These are phyloP conservation scores for Marasmius tenuissimus DNA, from an alignment of 1,284 basidiomycete species.

Conservation along the genomic window DNA sequence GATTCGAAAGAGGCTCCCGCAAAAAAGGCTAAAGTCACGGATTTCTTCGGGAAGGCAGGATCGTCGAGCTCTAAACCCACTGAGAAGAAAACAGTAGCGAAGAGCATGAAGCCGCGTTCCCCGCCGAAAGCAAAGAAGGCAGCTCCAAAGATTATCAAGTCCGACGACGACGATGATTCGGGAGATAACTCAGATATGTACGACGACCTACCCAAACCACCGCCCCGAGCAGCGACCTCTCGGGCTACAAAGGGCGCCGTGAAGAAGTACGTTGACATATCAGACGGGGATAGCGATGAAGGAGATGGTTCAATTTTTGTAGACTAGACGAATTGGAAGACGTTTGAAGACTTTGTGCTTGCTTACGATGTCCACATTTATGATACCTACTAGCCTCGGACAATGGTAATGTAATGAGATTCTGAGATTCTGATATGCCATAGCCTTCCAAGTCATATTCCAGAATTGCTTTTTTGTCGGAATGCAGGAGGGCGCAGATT, in stretches of 20 bases:
- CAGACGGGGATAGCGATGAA: conserved; percentile 40
- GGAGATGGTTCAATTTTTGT: conserved; percentile 38
- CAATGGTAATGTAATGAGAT: too few species aligned
- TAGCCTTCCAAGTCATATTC: too few species aligned
- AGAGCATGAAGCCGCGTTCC: conserved; percentile 51
- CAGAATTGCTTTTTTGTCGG: too few species aligned
- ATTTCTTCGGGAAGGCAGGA: conserved; percentile 60
- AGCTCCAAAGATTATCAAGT: conserved; percentile 26
- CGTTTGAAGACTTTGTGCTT: too few species aligned
- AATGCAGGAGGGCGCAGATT: too few species aligned
- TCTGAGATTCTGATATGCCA: too few species aligned
- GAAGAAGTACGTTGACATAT: conserved; percentile 58
- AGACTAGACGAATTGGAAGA: conserved; percentile 13
- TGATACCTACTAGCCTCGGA: too few species aligned
- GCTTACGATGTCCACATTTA: too few species aligned
- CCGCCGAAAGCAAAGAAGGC: conserved; percentile 44
- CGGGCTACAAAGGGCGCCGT: conserved; percentile 37
- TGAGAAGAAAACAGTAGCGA: conserved; percentile 40
- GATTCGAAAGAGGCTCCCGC: conserved; percentile 22
- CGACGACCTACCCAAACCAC: conserved; percentile 29
- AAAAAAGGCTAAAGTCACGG: conserved; percentile 57
- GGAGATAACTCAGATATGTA: conserved; percentile 31
- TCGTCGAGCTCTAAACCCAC: conserved; percentile 24
- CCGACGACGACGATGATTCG: conserved; percentile 36
- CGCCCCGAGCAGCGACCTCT: conserved; percentile 21